phyloP scores from a whole-genome alignment of 352 stramenopile genomes.

The Lagenidium sp. region DNA sequence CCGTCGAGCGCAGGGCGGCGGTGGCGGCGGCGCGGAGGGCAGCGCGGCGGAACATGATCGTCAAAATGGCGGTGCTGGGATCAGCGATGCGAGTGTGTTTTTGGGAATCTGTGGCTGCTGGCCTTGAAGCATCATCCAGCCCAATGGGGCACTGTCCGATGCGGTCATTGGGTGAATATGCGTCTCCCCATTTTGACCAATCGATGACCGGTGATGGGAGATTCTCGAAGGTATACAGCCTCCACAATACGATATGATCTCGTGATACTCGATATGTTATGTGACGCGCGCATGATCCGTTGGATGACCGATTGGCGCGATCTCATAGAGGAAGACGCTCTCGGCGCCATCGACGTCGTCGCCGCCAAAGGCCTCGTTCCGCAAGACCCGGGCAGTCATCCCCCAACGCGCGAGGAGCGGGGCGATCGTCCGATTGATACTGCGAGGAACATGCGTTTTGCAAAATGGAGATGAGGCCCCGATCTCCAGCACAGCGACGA shows the following conservation, averaged over 20 bases:
- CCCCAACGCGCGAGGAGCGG: conserved; percentile 39
- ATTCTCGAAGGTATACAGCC: conserved; percentile 13
- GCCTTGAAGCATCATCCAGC: neutral
- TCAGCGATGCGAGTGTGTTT: conserved; percentile 3
- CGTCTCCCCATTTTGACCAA: conserved; percentile 13
- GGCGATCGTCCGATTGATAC: conserved; percentile 49
- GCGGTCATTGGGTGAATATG: conserved; percentile 4
- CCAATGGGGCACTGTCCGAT: neutral
- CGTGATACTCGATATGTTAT: neutral
- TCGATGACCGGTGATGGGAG: neutral
- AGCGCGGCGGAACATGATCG: conserved; percentile 14
- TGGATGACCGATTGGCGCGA: conserved; percentile 11
- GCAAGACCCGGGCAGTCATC: conserved; percentile 22
- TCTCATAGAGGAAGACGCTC: conserved; percentile 55
- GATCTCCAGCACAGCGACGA: neutral
- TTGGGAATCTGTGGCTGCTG: conserved; percentile 1
- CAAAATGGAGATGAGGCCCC: too few species aligned
- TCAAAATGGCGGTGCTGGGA: neutral
- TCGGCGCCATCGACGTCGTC: conserved; percentile 9
- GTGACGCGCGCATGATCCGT: neutral
- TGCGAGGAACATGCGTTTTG: too few species aligned
- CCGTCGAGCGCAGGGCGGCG: conserved; percentile 5
- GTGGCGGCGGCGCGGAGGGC: conserved; percentile 5
- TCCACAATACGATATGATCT: conserved; percentile 1
- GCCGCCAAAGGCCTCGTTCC: conserved; percentile 22